phyloP scores from a whole-genome alignment of 768 basidiomycete genomes.

The Hygrophorus pudorinus region DNA sequence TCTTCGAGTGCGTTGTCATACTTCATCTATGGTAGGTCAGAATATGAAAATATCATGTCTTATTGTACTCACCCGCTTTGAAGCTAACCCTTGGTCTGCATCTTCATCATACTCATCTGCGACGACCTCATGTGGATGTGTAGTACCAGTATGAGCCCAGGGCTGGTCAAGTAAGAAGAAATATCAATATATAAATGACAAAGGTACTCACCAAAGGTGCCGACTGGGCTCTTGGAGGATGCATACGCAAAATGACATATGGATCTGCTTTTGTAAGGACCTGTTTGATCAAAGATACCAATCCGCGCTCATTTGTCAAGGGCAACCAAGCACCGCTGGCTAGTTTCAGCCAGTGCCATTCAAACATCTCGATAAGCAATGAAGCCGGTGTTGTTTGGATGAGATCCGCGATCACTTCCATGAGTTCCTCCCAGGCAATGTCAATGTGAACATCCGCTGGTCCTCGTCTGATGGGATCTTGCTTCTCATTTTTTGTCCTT shows the following conservation, averaged over 20 bases:
- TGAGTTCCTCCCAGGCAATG: not conserved
- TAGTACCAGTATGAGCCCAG: not conserved
- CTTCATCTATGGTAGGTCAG: not conserved
- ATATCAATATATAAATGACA: no score
- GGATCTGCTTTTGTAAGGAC: not conserved
- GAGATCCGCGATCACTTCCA: not conserved
- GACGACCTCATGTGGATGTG: not conserved
- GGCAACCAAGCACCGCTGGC: slow-evolving; percentile 1
- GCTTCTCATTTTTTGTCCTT: slow-evolving; percentile 1
- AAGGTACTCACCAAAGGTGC: no score
- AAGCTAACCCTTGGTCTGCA: not conserved
- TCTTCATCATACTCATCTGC: not conserved
- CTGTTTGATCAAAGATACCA: slow-evolving; percentile 1
- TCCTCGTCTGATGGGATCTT: not conserved
- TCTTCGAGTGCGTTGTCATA: not conserved
- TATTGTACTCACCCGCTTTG: not conserved
- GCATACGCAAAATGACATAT: not conserved
- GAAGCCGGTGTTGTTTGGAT: not conserved
- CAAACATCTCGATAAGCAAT: not conserved
- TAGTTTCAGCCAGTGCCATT: slow-evolving; percentile 1
- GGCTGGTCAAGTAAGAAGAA: no score
- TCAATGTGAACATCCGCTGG: not conserved
- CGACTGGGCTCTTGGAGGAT: no score
- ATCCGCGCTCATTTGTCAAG: not conserved
- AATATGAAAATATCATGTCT: not conserved